A percentile compares a stretch with the other conserved stretches of the same genome.
Evolutionary conservation across 2,329 filamentous ascomycete genomes (phyloP).

Genomic region (Curvularia sp.): DNA sequence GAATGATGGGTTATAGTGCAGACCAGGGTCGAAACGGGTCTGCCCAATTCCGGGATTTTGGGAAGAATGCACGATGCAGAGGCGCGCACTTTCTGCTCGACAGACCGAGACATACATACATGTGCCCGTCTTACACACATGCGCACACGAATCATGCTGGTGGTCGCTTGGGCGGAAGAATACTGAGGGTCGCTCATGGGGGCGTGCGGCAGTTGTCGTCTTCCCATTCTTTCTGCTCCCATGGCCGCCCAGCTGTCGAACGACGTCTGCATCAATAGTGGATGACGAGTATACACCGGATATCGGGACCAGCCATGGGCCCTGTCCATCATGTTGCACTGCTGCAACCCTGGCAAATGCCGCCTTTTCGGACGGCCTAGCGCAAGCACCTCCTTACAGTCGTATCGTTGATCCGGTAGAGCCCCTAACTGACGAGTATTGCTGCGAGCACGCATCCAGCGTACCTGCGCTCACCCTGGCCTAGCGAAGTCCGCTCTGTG

Average conservation of each 20-base stretch:
- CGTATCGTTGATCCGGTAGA: constrained; percentile 1
- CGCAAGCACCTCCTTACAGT: constrained; percentile 1
- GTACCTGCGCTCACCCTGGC: constrained; percentile 36
- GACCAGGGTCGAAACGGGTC: constrained; percentile 24
- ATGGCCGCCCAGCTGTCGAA: background rate
- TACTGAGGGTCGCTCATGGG: background rate
- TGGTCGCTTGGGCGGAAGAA: background rate
- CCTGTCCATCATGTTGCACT: constrained; percentile 22
- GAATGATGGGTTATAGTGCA: constrained; percentile 4
- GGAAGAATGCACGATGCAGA: constrained; percentile 36
- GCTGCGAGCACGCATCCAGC: constrained; percentile 27
- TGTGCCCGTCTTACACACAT: constrained; percentile 26
- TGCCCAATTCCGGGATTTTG: constrained; percentile 38
- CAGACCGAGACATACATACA: constrained; percentile 23
- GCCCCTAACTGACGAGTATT: constrained; percentile 6
- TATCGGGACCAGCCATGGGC: constrained; percentile 5
- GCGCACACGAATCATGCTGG: constrained; percentile 11
- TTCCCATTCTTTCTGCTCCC: background rate
- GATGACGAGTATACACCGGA: constrained; percentile 1
- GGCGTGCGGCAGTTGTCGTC: background rate
- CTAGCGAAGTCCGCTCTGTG: constrained; percentile 28
- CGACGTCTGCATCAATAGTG: constrained; percentile 1
- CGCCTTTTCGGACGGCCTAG: constrained; percentile 23
- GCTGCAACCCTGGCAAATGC: constrained; percentile 22
- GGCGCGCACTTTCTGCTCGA: constrained; percentile 6